Evolutionary conservation across 2,329 filamentous ascomycete genomes (phyloP).

Genomic region (Ophiostoma sp.): DNA sequence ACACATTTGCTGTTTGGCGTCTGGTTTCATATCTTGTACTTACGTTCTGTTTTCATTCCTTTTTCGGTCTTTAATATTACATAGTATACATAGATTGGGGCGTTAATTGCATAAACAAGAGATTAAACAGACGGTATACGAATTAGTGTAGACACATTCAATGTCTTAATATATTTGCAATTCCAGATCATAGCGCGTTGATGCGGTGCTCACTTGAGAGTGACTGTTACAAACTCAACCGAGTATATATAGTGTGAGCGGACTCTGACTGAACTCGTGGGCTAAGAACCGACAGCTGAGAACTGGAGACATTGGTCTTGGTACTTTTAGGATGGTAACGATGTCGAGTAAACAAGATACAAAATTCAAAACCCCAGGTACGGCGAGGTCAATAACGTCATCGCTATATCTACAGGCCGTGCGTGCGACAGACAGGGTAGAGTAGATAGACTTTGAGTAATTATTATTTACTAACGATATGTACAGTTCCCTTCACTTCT

Average conservation of each 20-base stretch:
- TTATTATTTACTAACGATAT: neutral
- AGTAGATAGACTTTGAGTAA: neutral
- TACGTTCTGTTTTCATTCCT: neutral
- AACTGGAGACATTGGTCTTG: too few species aligned
- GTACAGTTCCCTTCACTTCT: neutral
- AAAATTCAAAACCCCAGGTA: too few species aligned
- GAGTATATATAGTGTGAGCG: neutral
- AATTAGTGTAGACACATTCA: neutral
- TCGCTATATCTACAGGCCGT: too few species aligned
- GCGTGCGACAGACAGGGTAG: too few species aligned
- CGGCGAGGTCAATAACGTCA: too few species aligned
- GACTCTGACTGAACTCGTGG: too few species aligned
- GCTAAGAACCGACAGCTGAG: too few species aligned
- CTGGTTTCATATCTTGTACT: constrained; percentile 10
- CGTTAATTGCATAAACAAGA: constrained; percentile 13
- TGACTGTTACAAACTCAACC: constrained; percentile 1
- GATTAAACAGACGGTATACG: neutral
- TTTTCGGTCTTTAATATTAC: neutral
- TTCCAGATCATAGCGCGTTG: too few species aligned
- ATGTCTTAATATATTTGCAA: too few species aligned
- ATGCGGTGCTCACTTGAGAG: neutral
- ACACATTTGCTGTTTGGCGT: constrained; percentile 15
- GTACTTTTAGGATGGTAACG: too few species aligned
- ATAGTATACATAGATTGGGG: constrained; percentile 18
- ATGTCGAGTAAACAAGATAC: too few species aligned